phyloP scores from a whole-genome alignment of 208 protist genomes.

The Baffinella frigidus region DNA sequence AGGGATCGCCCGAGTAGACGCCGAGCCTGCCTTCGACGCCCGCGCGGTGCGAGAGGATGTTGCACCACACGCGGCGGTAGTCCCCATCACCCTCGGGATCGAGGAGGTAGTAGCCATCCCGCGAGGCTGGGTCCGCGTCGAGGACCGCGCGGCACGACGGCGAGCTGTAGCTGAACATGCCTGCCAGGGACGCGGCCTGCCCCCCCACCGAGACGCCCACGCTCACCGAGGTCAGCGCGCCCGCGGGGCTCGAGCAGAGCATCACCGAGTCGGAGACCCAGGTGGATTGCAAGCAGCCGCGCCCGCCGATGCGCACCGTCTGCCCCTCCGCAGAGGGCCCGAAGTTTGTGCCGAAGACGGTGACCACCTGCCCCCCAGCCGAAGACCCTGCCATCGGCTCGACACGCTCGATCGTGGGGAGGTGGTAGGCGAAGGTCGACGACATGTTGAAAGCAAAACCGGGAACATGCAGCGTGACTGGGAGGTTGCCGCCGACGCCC shows the following conservation, averaged over 20 bases:
- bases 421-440: too few species aligned
- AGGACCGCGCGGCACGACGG: not conserved
- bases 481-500: too few species aligned
- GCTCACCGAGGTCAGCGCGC: not conserved
- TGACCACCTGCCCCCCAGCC: too few species aligned
- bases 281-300: not conserved
- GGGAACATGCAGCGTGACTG: too few species aligned
- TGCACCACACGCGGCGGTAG: slow-evolving; percentile 1
- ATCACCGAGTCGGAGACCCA: not conserved
- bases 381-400: too few species aligned
- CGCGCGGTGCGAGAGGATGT: not conserved
- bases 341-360: not conserved
- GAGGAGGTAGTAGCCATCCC: not conserved
- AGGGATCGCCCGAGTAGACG: not conserved
- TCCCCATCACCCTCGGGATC: not conserved
- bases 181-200: not conserved
- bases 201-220: not conserved
- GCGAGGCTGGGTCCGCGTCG: not conserved
- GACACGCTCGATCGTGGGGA: too few species aligned
- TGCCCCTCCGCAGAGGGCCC: too few species aligned
- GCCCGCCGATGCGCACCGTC: not conserved
- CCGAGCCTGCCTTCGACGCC: not conserved
- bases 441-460: too few species aligned
- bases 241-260: not conserved
- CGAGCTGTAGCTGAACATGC: not conserved